Conservation (phyloP, 495 filamentous ascomycete genomes). For the Annulohypoxylon stygium region DNA sequence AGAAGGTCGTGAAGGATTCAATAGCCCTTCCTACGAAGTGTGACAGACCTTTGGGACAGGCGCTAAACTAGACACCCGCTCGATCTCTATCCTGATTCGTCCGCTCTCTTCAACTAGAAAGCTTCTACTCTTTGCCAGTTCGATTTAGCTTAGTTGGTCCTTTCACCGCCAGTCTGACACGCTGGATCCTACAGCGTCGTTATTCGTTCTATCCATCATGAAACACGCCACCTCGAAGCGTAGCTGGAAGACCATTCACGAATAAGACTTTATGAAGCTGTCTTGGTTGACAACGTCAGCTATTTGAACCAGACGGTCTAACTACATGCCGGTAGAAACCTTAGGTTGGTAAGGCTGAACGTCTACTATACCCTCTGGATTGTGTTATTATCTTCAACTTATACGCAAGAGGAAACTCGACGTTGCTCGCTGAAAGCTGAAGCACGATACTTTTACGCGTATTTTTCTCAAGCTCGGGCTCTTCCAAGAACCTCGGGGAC, state of each 20-base stretch:
- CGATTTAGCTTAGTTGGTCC: slow-evolving; percentile 16
- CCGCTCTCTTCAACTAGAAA: not conserved
- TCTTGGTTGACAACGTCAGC: not conserved
- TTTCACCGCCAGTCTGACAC: slow-evolving; percentile 42
- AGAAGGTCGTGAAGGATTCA: slow-evolving; percentile 22
- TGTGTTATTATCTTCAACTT: not conserved
- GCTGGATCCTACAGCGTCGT: slow-evolving; percentile 31
- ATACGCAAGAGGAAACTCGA: not conserved
- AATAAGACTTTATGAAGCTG: not conserved
- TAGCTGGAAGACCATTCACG: slow-evolving; percentile 9
- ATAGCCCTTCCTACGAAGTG: slow-evolving; percentile 9
- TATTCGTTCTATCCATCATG: slow-evolving; percentile 16
- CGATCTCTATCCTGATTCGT: slow-evolving; percentile 30
- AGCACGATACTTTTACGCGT: not conserved
- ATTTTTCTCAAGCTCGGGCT: not conserved
- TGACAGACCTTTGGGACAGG: slow-evolving; percentile 13
- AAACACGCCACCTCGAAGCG: slow-evolving; percentile 24
- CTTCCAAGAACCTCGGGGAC: slow-evolving; percentile 8
- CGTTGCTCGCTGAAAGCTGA: not conserved
- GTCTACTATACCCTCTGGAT: not conserved
- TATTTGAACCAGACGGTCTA: not conserved
- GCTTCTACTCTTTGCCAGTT: slow-evolving; percentile 13
- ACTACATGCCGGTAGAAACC: not conserved
- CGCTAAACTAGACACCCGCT: slow-evolving; percentile 27
- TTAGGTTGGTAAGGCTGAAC: not conserved